Evolutionary conservation across 805 yeast species (phyloP).

Genomic region (Kockiozyma suomiensis): DNA sequence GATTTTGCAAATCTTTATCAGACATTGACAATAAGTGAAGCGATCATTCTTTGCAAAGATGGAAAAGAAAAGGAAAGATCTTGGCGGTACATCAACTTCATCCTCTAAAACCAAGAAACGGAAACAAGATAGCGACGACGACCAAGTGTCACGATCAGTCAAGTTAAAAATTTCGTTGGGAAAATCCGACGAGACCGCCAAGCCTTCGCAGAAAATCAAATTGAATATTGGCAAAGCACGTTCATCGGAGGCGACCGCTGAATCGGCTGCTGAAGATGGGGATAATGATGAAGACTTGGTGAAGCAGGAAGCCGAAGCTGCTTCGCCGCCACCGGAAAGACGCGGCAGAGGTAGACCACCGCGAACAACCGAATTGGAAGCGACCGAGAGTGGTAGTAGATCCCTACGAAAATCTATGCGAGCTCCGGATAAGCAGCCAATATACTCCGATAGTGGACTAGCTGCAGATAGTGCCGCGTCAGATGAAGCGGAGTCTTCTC

Average conservation of each 20-base stretch:
- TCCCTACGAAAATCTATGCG: conserved; percentile 4
- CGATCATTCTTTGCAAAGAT: conserved; percentile 12
- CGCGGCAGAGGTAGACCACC: conserved; percentile 34
- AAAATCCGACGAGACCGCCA: conserved; percentile 13
- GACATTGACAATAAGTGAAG: conserved; percentile 33
- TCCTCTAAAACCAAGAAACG: conserved; percentile 26
- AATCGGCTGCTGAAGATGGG: conserved; percentile 30
- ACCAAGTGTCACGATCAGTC: conserved; percentile 19
- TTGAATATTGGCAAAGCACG: conserved; percentile 22
- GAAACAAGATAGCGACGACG: conserved; percentile 27
- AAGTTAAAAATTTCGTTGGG: conserved; percentile 30
- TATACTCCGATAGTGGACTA: conserved; percentile 1
- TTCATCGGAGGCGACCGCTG: conserved; percentile 26
- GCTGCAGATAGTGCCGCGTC: not conserved
- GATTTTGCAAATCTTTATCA: not conserved
- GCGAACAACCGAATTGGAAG: not conserved
- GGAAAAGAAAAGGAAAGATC: conserved; percentile 10
- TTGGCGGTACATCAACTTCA: conserved; percentile 6
- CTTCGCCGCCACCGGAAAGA: conserved; percentile 26
- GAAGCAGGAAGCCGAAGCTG: conserved; percentile 21
- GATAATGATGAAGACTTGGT: conserved; percentile 28
- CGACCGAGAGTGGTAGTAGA: not conserved
- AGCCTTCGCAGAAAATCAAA: conserved; percentile 31
- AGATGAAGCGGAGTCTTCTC: not conserved
- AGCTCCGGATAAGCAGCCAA: conserved; percentile 3